Percentiles rank a stretch among this genome's conserved stretches.
These are phyloP conservation scores for Hylodesmum podocarpum DNA, from an alignment of 306 rosid species.

Conservation along the genomic window DNA sequence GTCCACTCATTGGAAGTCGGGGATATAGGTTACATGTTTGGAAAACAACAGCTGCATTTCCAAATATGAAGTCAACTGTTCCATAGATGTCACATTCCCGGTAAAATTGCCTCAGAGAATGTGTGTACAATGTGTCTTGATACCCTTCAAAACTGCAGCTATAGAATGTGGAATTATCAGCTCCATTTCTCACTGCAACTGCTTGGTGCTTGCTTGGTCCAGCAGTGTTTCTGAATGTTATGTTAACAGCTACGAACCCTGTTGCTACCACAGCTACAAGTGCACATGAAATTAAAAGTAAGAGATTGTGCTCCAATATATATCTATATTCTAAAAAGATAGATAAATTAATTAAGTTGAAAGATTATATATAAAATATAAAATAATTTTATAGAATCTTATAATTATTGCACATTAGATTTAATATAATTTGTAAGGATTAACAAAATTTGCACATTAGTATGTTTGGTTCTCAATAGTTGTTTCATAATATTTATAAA, in stretches of 20 bases:
- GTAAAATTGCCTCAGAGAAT: slow-evolving; percentile 74
- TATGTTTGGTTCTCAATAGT: neutral
- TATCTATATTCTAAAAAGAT: neutral
- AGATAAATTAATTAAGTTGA: neutral
- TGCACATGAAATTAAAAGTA: neutral
- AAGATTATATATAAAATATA: too few species aligned
- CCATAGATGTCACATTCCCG: slow-evolving; percentile 84
- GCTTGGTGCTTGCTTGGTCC: slow-evolving; percentile 83
- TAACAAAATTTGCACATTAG: too few species aligned
- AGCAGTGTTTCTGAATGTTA: slow-evolving; percentile 77
- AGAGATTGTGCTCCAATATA: neutral
- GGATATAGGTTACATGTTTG: slow-evolving; percentile 72
- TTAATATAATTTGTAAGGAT: too few species aligned
- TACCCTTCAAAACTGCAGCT: slow-evolving; percentile 83
- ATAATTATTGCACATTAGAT: too few species aligned
- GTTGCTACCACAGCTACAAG: slow-evolving; percentile 62
- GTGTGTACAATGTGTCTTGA: slow-evolving; percentile 82
- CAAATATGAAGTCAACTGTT: slow-evolving; percentile 83
- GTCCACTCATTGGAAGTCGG: slow-evolving; percentile 53
- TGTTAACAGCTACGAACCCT: slow-evolving; percentile 71
- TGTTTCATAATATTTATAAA: neutral
- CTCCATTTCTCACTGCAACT: slow-evolving; percentile 70
- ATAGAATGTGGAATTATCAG: slow-evolving; percentile 67
- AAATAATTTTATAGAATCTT: too few species aligned
- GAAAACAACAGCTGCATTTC: slow-evolving; percentile 67